Percentiles rank a stretch among this genome's conserved stretches.
phyloP scores from a whole-genome alignment of 2,329 filamentous ascomycete genomes.

The Paraphoma sp. region DNA sequence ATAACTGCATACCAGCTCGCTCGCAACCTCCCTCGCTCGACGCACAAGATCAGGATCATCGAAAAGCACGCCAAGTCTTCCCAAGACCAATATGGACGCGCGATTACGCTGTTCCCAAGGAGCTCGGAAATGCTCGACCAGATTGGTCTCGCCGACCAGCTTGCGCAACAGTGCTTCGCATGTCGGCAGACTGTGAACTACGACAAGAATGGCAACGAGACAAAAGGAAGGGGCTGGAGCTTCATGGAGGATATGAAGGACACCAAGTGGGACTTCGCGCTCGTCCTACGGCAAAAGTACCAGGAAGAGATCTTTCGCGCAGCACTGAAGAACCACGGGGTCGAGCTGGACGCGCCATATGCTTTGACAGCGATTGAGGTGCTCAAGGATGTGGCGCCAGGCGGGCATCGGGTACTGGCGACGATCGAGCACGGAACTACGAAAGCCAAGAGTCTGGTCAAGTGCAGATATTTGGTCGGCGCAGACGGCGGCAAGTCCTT shows the following conservation, averaged over 20 bases:
- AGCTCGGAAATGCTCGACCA: conserved; percentile 61
- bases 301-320: conserved; percentile 61
- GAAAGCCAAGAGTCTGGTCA: conserved; percentile 33
- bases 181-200: conserved; percentile 59
- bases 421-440: conserved; percentile 39
- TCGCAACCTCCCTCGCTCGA: conserved; percentile 49
- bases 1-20: conserved; percentile 56
- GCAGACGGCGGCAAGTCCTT: conserved; percentile 60
- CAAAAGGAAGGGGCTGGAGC: conserved; percentile 56
- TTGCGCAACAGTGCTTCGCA: conserved; percentile 61
- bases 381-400: conserved; percentile 38
- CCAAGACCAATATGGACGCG: conserved; percentile 61
- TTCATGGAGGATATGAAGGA: conserved; percentile 63
- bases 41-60: conserved; percentile 54
- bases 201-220: conserved; percentile 54
- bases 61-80: conserved; percentile 58
- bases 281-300: conserved; percentile 64
- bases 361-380: conserved; percentile 50
- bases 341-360: conserved; percentile 44
- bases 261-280: conserved; percentile 59
- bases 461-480: conserved; percentile 59
- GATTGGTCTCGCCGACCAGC: conserved; percentile 56
- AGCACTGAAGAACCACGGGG: conserved; percentile 47
- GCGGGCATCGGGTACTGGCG: conserved; percentile 34
- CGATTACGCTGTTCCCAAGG: conserved; percentile 61